These are phyloP conservation scores for Polyrhizophydium stewartii DNA, from an alignment of 371 early-diverging fungal genomes.

Conservation along the genomic window DNA sequence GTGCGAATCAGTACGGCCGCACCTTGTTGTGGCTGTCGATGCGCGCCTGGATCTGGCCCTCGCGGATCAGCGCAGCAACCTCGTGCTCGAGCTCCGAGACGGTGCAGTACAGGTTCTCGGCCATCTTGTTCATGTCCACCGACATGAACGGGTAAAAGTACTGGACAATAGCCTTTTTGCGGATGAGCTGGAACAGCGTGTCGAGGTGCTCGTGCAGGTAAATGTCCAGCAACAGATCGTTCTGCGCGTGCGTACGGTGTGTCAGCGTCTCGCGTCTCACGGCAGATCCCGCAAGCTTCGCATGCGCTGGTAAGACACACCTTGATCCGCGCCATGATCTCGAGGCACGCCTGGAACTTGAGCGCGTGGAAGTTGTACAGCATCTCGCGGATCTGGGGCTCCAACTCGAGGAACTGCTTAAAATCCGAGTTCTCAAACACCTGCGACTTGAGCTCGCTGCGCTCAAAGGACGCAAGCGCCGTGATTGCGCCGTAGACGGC, in stretches of 20 bases:
- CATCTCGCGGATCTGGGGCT: slow-evolving; percentile 64
- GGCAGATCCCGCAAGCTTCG: too few relatives aligned
- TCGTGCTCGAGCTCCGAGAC: slow-evolving; percentile 64
- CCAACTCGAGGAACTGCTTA: slow-evolving; percentile 73
- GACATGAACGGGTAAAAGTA: slow-evolving; percentile 76
- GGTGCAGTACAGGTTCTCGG: slow-evolving; percentile 58
- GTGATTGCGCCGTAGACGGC: slow-evolving; percentile 79
- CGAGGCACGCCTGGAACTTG: slow-evolving; percentile 66
- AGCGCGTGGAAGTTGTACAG: slow-evolving; percentile 70
- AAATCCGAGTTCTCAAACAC: slow-evolving; percentile 70
- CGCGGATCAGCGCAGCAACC: slow-evolving; percentile 60
- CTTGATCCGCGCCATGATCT: slow-evolving; percentile 59
- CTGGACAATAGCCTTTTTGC: slow-evolving; percentile 73
- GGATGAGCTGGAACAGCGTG: slow-evolving; percentile 59
- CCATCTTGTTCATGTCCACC: slow-evolving; percentile 78
- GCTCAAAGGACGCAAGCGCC: slow-evolving; percentile 73
- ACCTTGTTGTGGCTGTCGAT: slow-evolving; percentile 87
- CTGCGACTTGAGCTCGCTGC: slow-evolving; percentile 61
- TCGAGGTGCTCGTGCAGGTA: slow-evolving; percentile 68
- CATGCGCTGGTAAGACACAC: too few relatives aligned
- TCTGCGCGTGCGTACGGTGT: slow-evolving; percentile 36
- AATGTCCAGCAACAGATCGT: slow-evolving; percentile 65
- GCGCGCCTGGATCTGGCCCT: slow-evolving; percentile 63
- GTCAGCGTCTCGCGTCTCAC: too few relatives aligned
- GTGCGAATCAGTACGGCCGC: background rate